Conservation (phyloP, 345 rosid species). For the Aquilaria malaccensis region DNA sequence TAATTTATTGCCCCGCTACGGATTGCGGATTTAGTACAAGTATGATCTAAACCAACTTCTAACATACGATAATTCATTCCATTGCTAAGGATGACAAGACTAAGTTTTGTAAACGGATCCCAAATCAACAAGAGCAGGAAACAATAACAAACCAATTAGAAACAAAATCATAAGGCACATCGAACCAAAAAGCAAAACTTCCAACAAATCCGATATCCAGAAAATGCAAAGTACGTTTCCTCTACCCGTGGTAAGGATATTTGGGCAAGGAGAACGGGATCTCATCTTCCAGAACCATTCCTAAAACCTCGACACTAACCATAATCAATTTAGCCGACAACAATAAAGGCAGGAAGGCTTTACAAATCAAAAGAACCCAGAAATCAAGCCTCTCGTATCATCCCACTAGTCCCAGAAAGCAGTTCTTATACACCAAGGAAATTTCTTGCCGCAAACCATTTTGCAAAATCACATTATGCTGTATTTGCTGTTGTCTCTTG, state of each 20-base stretch:
- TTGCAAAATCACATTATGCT: constrained; percentile 17
- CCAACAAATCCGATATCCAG: neutral
- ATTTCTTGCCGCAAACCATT: constrained; percentile 9
- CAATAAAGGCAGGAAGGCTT: constrained; percentile 7
- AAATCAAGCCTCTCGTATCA: constrained; percentile 6
- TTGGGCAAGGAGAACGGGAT: constrained; percentile 1
- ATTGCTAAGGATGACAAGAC: no score
- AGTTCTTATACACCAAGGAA: constrained; percentile 19
- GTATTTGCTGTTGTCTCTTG: constrained; percentile 23
- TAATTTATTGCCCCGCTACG: no score
- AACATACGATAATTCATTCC: no score
- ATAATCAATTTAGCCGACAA: constrained; percentile 14
- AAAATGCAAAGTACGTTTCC: neutral
- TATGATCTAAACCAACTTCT: no score
- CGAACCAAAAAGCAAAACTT: constrained; percentile 5
- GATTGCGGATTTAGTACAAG: no score
- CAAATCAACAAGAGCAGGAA: no score
- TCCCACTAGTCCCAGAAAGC: constrained; percentile 6
- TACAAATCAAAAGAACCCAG: constrained; percentile 8
- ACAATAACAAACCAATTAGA: no score
- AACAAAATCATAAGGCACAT: neutral
- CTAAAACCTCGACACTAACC: constrained; percentile 14
- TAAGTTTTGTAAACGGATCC: no score
- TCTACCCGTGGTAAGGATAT: constrained; percentile 3
- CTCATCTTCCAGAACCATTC: constrained; percentile 5